Evolutionary conservation across 2,329 filamentous ascomycete species (phyloP), one percentile per base, ranked within the genome.

Genomic region (Sarocladiaceae sp.): DNA sequence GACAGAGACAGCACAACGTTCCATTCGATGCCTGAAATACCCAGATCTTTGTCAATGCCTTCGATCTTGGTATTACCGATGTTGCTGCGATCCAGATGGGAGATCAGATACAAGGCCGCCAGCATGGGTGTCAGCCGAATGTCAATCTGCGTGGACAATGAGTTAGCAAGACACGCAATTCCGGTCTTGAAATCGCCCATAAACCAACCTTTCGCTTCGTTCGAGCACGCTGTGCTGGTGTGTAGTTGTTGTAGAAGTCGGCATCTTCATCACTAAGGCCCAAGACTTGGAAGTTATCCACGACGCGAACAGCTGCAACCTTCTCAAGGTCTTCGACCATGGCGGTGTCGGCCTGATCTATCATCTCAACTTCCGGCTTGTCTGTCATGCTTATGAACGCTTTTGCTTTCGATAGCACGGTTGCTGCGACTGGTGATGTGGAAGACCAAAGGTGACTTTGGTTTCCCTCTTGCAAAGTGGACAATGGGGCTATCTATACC

Each of bases 1-100:
- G 7, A 29, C 65, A 48, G 46, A 2, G 53, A 74, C 60, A 45
- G 69, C 56, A 43, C 74, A 60, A 61, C 83, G 80, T 59, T 60
- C 58, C 81, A 85, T 57, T 82, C 69, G 16, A 68, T 66, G 12
- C 70, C 63, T 0, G 68, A 70, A 65, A 85, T 73, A 12, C 70
- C 46, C 15, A 59, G 46, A 39, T 58, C 53, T 31, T 69, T 42
- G 37, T 53, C 51, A 2, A 63, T 47, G 10, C 59, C 58, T 47
- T 60, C 60, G 35, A 77, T 74, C 58, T 75, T 76, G 10, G 75
- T 72, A 57, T 76, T 77, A 29, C 57, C 57, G 12, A 58, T 60
- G 53, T 80, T 80, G 7, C 6, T 32, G 19, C 72, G 64, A 55
- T 80, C 76, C 11, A 80, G 63, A 49, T 77, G 78, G 48, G 73